phyloP scores from a whole-genome alignment of 805 yeast genomes.

The Cyberlindnera americana region DNA sequence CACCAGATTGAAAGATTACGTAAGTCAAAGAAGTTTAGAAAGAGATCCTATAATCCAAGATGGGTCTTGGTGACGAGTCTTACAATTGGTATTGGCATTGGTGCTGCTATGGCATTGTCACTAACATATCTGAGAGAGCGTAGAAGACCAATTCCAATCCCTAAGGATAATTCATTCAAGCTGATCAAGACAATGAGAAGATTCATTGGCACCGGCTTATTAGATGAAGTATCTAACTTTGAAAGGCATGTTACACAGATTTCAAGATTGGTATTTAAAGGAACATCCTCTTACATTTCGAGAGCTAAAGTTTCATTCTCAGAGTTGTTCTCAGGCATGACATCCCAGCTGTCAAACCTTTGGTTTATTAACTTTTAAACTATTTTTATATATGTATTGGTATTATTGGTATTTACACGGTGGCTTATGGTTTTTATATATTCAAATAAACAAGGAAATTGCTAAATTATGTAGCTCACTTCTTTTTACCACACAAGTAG shows the following conservation, averaged over 20 bases:
- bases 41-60: conserved; percentile 3
- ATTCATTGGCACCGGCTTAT: too few relatives aligned
- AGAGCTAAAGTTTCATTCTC: background rate
- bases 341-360: too few relatives aligned
- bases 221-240: background rate
- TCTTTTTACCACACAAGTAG: conserved; percentile 10
- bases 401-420: background rate
- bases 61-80: conserved; percentile 18
- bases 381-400: background rate
- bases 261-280: conserved; percentile 14
- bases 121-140: conserved; percentile 8
- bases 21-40: conserved; percentile 18
- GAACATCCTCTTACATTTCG: conserved; percentile 1
- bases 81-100: conserved; percentile 26
- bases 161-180: too few relatives aligned
- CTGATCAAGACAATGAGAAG: too few relatives aligned
- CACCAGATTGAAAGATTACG: conserved; percentile 13
- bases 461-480: too few relatives aligned
- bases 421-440: too few relatives aligned
- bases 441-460: too few relatives aligned
- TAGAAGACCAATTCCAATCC: background rate
- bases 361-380: background rate
- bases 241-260: conserved; percentile 2
- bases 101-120: conserved; percentile 22
- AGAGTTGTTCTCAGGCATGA: conserved; percentile 1